These are phyloP conservation scores for Kwoniella botswanensis DNA, from an alignment of 768 basidiomycete genomes.

Conservation along the genomic window DNA sequence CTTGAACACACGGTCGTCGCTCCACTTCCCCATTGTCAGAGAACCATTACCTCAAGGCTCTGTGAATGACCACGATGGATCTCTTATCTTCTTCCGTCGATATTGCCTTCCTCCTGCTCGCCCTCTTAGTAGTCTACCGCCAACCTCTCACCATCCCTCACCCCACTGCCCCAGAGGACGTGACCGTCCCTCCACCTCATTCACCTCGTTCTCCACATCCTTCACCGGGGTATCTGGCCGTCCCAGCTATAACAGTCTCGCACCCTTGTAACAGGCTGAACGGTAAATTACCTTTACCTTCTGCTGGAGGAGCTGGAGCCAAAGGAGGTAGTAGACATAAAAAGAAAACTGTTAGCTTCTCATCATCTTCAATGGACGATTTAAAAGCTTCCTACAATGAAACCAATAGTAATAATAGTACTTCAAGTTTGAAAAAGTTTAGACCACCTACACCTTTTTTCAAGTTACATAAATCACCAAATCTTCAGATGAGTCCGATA, in stretches of 20 bases:
- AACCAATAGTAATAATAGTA: too few species aligned
- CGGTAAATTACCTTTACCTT: constrained; percentile 8
- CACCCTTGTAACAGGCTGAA: not conserved
- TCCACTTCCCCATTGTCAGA: not conserved
- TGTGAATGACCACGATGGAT: constrained; percentile 3
- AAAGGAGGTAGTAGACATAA: constrained; percentile 5
- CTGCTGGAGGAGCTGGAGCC: constrained; percentile 5
- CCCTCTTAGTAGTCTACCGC: constrained; percentile 17
- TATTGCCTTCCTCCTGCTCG: constrained; percentile 21
- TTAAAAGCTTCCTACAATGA: constrained; percentile 11
- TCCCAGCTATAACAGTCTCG: constrained; percentile 15
- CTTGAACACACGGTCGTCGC: not conserved
- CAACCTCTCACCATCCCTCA: not conserved
- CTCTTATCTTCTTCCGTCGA: constrained; percentile 14
- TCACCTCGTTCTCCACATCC: constrained; percentile 3
- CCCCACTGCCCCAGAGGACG: not conserved
- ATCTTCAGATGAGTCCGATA: not conserved
- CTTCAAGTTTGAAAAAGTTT: not conserved
- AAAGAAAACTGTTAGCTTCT: constrained; percentile 31
- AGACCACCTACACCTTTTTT: constrained; percentile 34
- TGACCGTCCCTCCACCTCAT: not conserved
- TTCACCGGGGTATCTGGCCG: constrained; percentile 3
- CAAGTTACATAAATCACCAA: not conserved
- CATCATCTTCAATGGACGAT: constrained; percentile 29
- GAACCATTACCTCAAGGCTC: not conserved